A percentile compares a stretch with the other conserved stretches of the same genome.
These are phyloP conservation scores for Wickerhamomyces canadensis DNA, from an alignment of 805 yeast genomes.

Conservation along the genomic window DNA sequence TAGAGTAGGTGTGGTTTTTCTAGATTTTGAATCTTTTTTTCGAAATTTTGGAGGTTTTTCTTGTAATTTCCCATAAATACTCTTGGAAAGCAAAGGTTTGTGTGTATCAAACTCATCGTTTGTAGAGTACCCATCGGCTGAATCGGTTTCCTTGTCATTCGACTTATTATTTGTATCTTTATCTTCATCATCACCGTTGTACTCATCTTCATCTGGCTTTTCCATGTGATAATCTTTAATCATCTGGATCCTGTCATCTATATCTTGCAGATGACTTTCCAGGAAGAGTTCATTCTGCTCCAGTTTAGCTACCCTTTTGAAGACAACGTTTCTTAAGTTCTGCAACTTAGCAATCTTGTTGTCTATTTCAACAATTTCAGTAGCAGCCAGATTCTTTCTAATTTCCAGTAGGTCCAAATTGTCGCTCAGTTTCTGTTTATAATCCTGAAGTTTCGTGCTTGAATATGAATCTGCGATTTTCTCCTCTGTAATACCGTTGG, in stretches of 20 bases:
- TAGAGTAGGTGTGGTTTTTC: constrained; percentile 55
- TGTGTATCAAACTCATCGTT: constrained; percentile 6
- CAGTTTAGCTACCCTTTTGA: constrained; percentile 51
- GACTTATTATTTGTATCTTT: constrained; percentile 2
- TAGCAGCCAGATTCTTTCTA: constrained; percentile 57
- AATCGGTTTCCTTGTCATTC: constrained; percentile 1
- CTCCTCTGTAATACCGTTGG: constrained; percentile 36
- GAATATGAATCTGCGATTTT: constrained; percentile 39
- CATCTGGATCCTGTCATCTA: constrained; percentile 38
- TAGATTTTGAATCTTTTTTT: constrained; percentile 25
- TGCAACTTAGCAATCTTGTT: constrained; percentile 46
- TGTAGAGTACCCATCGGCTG: neutral
- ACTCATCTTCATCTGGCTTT: constrained; percentile 21
- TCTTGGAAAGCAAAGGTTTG: constrained; percentile 34
- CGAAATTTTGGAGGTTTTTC: constrained; percentile 28
- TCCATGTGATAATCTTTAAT: constrained; percentile 35
- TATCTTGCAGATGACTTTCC: constrained; percentile 41
- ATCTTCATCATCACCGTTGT: constrained; percentile 5
- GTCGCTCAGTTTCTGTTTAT: constrained; percentile 35
- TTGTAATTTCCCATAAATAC: constrained; percentile 39
- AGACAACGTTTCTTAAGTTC: constrained; percentile 44
- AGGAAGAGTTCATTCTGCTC: constrained; percentile 57
- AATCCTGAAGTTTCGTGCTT: constrained; percentile 30
- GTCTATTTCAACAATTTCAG: constrained; percentile 63
- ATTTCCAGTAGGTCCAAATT: constrained; percentile 52